Evolutionary conservation across 2,329 filamentous ascomycete species (phyloP).

Genomic region (Cercospora sp.): DNA sequence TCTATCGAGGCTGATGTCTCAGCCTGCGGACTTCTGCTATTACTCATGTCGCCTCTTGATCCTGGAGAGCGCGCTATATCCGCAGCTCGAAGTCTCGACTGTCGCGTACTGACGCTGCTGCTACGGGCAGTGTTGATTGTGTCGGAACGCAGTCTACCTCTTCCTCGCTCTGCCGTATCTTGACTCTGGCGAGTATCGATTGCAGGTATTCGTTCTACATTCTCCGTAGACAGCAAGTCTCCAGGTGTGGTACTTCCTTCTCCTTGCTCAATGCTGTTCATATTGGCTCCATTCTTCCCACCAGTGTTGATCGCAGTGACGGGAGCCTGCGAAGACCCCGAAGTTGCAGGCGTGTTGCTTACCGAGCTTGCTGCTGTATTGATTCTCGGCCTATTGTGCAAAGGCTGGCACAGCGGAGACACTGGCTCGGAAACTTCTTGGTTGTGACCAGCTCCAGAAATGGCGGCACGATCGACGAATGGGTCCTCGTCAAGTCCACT

Average conservation of each 20-base stretch:
- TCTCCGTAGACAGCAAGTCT: not conserved
- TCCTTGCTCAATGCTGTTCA: not conserved
- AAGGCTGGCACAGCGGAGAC: not conserved
- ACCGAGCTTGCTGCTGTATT: not conserved
- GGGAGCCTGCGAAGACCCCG: not conserved
- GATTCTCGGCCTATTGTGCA: not conserved
- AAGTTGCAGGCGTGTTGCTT: not conserved
- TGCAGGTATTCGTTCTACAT: not conserved
- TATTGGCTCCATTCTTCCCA: not conserved
- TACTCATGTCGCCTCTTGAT: not conserved
- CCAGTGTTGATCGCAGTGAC: constrained; percentile 9
- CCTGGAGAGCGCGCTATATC: not conserved
- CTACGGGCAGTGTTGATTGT: not conserved
- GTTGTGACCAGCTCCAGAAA: not conserved
- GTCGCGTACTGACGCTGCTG: constrained; percentile 1
- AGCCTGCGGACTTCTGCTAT: constrained; percentile 4
- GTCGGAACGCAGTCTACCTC: not conserved
- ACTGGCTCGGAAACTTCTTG: not conserved
- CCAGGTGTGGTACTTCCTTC: not conserved
- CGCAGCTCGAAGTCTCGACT: not conserved
- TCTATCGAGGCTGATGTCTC: not conserved
- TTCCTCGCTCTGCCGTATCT: not conserved
- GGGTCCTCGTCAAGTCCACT: constrained; percentile 23
- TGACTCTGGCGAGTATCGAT: not conserved
- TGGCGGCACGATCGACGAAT: constrained; percentile 16